phyloP scores from a whole-genome alignment of 768 basidiomycete species.

The Collybia mongolica region DNA sequence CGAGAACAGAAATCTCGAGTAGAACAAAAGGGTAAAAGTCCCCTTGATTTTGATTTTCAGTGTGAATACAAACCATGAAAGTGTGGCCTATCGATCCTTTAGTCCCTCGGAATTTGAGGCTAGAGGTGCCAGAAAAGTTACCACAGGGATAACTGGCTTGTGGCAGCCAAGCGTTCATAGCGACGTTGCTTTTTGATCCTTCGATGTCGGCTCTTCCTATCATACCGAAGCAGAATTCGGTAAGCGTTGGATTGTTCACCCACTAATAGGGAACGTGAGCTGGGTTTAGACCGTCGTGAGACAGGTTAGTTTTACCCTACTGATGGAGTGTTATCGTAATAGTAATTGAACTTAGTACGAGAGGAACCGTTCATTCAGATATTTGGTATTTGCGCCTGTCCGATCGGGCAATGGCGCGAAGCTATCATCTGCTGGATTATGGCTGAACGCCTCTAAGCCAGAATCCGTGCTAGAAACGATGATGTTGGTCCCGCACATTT shows the following conservation, averaged over 20 bases:
- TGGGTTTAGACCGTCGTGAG: slow-evolving; percentile 83
- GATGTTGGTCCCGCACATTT: slow-evolving; percentile 68
- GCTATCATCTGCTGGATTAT: slow-evolving; percentile 84
- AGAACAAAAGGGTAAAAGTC: slow-evolving; percentile 81
- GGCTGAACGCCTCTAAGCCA: slow-evolving; percentile 84
- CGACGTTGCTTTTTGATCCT: slow-evolving; percentile 50
- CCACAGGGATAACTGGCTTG: slow-evolving; percentile 81
- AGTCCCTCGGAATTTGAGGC: slow-evolving; percentile 76
- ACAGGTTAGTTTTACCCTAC: slow-evolving; percentile 87
- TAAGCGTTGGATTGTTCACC: slow-evolving; percentile 5
- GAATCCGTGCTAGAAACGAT: slow-evolving; percentile 77
- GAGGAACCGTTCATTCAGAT: slow-evolving; percentile 83
- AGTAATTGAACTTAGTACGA: slow-evolving; percentile 82
- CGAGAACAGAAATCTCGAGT: slow-evolving; percentile 79
- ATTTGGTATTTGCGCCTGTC: slow-evolving; percentile 81
- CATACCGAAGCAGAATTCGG: slow-evolving; percentile 32
- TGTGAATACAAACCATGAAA: slow-evolving; percentile 81
- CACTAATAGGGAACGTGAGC: slow-evolving; percentile 38
- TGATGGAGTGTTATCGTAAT: slow-evolving; percentile 73
- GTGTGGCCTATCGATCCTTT: slow-evolving; percentile 84
- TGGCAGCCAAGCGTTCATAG: slow-evolving; percentile 84
- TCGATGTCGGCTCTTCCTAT: slow-evolving; percentile 16
- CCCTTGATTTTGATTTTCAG: slow-evolving; percentile 83
- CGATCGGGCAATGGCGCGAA: slow-evolving; percentile 77
- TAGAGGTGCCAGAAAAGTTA: slow-evolving; percentile 81